Base-by-base conservation (phyloP, 192 early-diverging fungal species). In the Entomortierella lignicola region DNA sequence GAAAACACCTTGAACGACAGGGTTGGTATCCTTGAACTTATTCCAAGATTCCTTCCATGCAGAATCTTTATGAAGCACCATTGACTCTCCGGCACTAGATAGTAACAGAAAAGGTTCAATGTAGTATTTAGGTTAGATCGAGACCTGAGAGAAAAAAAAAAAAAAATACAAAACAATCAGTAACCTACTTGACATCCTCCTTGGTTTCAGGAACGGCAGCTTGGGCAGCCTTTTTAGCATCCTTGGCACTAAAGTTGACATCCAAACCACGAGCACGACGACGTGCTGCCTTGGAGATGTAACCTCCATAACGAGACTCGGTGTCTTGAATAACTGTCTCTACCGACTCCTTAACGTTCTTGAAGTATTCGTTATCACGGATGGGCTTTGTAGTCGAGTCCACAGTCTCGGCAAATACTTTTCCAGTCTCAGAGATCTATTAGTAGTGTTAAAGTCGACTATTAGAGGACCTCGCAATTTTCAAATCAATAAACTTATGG, bases 1-100 rank as follows among this genome's bases (percentile, higher is more conserved):
- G 85, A 95, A 93, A 63, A 97, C 83, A 20, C 85, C 81, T 81
- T 96, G 92, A 80, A 94, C 91, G 30, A 99, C 75, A 43, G 94
- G 89, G 85, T 86, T 94, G 52, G 89, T 91, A 56, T 95, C 94
- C 84, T 95, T 95, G 83, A 98, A 97, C 57, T 91, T 92, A 30
- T 89, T 87, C 98, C 98, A 99, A 72, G 89, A 90, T 84, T 92
- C 92, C 80, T 94, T 94, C 90, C 92, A 92, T 63, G 87, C 89
- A 57, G 93, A 90, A 62, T 94, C 90, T 87, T 95, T 91, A 85
- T 97, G 94, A 47, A 96, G 64, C 17, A 96, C 91, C 47, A 97
- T 89, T 43, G 89, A 87, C 27, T 89, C 84, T 50, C 93, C 93
- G 44, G 93, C 93, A 56, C 86, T 88, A 71, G 0, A 15, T 47